phyloP scores from a whole-genome alignment of 2,329 filamentous ascomycete species.

The Exophiala sideris region DNA sequence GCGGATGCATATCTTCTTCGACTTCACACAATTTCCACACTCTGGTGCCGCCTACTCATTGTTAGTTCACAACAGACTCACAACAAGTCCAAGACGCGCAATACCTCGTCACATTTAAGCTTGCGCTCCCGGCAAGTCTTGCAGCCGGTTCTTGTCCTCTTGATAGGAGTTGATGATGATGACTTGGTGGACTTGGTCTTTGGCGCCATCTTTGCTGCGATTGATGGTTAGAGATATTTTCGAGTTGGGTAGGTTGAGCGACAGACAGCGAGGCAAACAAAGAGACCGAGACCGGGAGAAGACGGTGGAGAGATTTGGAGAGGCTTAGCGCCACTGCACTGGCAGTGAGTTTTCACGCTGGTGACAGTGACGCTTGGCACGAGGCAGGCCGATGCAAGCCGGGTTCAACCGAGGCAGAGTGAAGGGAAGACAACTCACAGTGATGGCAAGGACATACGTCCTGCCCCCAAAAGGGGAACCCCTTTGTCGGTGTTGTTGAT shows the following conservation, averaged over 20 bases:
- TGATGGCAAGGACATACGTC: too few relatives aligned
- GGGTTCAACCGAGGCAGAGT: too few relatives aligned
- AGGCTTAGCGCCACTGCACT: too few relatives aligned
- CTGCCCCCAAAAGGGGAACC: too few relatives aligned
- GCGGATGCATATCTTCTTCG: constrained; percentile 21
- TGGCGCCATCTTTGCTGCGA: constrained; percentile 3
- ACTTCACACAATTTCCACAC: constrained; percentile 27
- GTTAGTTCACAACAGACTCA: constrained; percentile 1
- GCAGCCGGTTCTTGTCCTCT: constrained; percentile 28
- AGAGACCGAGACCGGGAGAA: too few relatives aligned
- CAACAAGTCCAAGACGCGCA: constrained; percentile 1
- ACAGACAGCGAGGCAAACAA: too few relatives aligned
- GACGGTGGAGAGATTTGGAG: too few relatives aligned
- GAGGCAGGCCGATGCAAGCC: too few relatives aligned
- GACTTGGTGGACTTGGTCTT: constrained; percentile 6
- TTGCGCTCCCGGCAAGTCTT: constrained; percentile 27
- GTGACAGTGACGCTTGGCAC: too few relatives aligned
- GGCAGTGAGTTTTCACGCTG: too few relatives aligned
- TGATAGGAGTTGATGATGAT: constrained; percentile 12
- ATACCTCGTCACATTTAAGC: constrained; percentile 29
- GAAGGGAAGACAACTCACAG: too few relatives aligned
- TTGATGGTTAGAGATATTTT: background rate
- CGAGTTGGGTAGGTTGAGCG: too few relatives aligned
- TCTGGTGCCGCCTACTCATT: constrained; percentile 20
- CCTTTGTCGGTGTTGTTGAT: background rate